These are phyloP conservation scores for Sherardia arvensis DNA, from an alignment of 257 asterid genomes.

Conservation along the genomic window DNA sequence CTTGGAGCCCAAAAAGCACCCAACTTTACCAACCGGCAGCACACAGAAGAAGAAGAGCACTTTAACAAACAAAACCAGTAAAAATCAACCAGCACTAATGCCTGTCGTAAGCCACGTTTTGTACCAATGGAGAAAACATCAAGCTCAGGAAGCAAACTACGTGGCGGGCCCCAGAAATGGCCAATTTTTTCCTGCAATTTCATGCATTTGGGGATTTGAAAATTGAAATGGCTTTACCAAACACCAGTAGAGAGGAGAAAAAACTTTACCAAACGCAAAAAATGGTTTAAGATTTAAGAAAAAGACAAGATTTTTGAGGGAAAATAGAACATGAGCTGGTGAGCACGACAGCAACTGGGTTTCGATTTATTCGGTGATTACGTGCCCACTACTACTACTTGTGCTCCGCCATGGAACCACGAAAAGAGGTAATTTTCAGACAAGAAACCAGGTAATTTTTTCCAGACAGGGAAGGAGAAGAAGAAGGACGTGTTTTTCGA, in stretches of 20 bases:
- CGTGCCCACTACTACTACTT: slow-evolving; percentile 5
- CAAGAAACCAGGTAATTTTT: not conserved
- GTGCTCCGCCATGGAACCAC: slow-evolving; percentile 1
- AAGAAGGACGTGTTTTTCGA: not conserved
- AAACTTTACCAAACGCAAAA: slow-evolving; percentile 7
- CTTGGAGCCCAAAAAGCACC: slow-evolving; percentile 7
- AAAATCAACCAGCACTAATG: slow-evolving; percentile 14
- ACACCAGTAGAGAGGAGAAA: not conserved
- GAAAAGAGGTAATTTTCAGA: not conserved
- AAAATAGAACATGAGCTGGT: slow-evolving; percentile 16
- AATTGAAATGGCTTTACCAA: slow-evolving; percentile 1
- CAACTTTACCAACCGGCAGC: slow-evolving; percentile 38
- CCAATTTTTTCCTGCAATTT: slow-evolving; percentile 20
- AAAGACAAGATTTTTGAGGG: not conserved
- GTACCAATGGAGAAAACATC: slow-evolving; percentile 6
- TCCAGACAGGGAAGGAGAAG: no score
- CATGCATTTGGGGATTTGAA: slow-evolving; percentile 6
- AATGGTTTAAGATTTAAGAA: not conserved
- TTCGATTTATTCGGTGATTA: not conserved
- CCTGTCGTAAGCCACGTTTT: slow-evolving; percentile 43
- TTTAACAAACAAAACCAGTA: slow-evolving; percentile 7
- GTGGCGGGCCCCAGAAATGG: slow-evolving; percentile 28
- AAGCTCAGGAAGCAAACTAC: not conserved
- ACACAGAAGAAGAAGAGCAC: slow-evolving; percentile 21
- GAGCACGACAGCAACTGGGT: slow-evolving; percentile 17